Evolutionary conservation across 495 filamentous ascomycete species (phyloP).

Genomic region (Neurospora tetraspora): DNA sequence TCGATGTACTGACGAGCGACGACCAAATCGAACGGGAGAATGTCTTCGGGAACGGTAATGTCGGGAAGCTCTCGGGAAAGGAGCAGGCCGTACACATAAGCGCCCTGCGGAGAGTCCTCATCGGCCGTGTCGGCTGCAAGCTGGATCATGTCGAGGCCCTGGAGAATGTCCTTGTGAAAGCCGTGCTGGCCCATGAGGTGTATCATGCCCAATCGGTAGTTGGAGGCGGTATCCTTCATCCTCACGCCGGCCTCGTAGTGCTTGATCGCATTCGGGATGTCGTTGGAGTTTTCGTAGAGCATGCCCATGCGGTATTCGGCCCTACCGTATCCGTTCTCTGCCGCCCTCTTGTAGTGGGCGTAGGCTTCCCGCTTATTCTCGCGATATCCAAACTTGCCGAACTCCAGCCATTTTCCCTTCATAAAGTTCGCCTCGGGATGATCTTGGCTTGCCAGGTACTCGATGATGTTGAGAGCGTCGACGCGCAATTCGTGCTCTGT

Average conservation of each 20-base stretch:
- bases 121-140: conserved; percentile 80
- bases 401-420: conserved; percentile 93
- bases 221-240: conserved; percentile 79
- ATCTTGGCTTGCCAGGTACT: conserved; percentile 78
- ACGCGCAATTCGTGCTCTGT: conserved; percentile 76
- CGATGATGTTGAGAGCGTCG: conserved; percentile 86
- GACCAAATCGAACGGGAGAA: conserved; percentile 62
- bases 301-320: conserved; percentile 97
- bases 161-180: conserved; percentile 67
- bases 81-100: conserved; percentile 95
- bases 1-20: conserved; percentile 83
- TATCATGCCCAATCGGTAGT: conserved; percentile 97
- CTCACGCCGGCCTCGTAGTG: conserved; percentile 77
- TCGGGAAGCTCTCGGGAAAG: conserved; percentile 82
- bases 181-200: conserved; percentile 88
- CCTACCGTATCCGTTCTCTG: conserved; percentile 81
- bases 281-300: conserved; percentile 92
- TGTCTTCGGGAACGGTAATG: conserved; percentile 61
- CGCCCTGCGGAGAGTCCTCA: conserved; percentile 94
- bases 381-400: conserved; percentile 85
- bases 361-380: conserved; percentile 94
- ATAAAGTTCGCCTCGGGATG: conserved; percentile 95
- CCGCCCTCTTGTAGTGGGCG: conserved; percentile 70
- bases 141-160: conserved; percentile 71
- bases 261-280: conserved; percentile 77